Percentiles rank a stretch among this genome's conserved stretches.
Conservation (phyloP, 2,329 filamentous ascomycete species). For the Fusarium kyushuense region DNA sequence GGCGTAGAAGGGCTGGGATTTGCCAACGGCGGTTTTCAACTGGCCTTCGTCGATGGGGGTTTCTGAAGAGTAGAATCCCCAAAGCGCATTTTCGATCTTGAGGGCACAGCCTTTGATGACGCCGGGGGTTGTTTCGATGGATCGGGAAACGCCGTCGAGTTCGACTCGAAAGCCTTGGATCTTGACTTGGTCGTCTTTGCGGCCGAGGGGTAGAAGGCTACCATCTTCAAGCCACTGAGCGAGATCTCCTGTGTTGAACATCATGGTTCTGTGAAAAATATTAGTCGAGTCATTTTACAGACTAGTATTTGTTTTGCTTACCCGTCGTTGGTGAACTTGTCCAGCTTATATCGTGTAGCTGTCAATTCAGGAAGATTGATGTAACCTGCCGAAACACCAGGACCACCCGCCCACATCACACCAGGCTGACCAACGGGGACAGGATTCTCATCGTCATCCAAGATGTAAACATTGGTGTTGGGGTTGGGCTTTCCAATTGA, state of each 20-base stretch:
- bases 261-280: constrained; percentile 49
- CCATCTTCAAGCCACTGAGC: constrained; percentile 31
- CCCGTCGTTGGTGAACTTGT: constrained; percentile 45
- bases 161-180: constrained; percentile 30
- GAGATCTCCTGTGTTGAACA: constrained; percentile 38
- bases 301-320: not conserved
- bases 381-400: constrained; percentile 29
- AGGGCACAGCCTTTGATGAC: constrained; percentile 24
- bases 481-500: constrained; percentile 54
- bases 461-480: constrained; percentile 65
- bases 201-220: constrained; percentile 32
- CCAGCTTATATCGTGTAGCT: constrained; percentile 18
- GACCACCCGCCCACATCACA: constrained; percentile 64
- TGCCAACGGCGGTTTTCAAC: constrained; percentile 10
- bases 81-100: constrained; percentile 18
- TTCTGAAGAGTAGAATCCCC: constrained; percentile 30
- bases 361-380: constrained; percentile 21
- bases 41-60: constrained; percentile 18
- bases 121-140: constrained; percentile 9
- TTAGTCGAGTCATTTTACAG: not conserved
- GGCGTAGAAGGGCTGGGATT: constrained; percentile 29
- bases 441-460: constrained; percentile 60
- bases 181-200: constrained; percentile 39
- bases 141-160: constrained; percentile 20
- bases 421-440: constrained; percentile 62